Evolutionary conservation across 805 yeast genomes (phyloP), one percentile per base, ranked within the genome.

Genomic region (Alloascoidea africana): DNA sequence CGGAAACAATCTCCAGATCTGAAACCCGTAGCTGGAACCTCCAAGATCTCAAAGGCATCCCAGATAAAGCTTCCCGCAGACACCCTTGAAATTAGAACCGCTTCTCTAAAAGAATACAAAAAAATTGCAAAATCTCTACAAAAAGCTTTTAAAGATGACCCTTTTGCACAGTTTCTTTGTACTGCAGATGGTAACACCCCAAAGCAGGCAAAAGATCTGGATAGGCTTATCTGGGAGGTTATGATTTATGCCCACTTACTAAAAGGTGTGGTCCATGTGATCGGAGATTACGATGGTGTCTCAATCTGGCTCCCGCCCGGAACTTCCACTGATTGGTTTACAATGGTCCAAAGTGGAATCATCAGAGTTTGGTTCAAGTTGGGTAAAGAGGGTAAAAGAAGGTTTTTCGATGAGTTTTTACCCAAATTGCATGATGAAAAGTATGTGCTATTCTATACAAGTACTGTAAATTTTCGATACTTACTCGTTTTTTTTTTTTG

Each of bases 101-200:
- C 15, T 8, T 14, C 8, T n/a, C 17, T 14, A 14, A 11, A 5
- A n/a, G 74, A 69, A 44, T 70, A 68, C 45, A 66, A 61, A 40
- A 62, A 71, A 42, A 71, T 71, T 17, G 73, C 75, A 16, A 59
- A 60, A 40, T 68, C 76, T 4, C 56, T 70, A 35, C 58, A 61
- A 40, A 51, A 67, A 38, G 69, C 74, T 3, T 73, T 73, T 48
- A 66, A 63, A 44, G 65, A 68, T 37, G 79, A 73, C 50, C 64
- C 70, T 18, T 70, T 70, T 45, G 64, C 68, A 41, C 60, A 62
- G 43, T 72, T 70, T 44, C 41, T 59, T 66, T 41, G 70, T 65
- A 38, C 60, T 66, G 5, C 62, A 55, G 35, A 63, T 59, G 39
- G 51, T 48, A 34, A 56, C 54, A 39, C 53, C 49, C 14, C 47